These are phyloP conservation scores for Pleurotus citrinopileatus DNA, from an alignment of 768 basidiomycete genomes.

Conservation along the genomic window DNA sequence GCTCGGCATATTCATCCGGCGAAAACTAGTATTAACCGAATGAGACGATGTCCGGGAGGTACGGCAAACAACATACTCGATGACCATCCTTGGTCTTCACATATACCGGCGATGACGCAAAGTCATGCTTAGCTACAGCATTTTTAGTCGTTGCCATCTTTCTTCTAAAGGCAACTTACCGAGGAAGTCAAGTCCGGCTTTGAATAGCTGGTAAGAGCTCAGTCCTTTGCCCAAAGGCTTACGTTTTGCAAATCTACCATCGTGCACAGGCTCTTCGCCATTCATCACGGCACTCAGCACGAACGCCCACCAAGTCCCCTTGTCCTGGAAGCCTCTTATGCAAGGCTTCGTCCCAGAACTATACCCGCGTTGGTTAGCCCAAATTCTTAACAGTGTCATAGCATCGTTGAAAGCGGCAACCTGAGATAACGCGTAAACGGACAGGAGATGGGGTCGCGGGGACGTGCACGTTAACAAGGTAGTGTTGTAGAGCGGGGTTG, in stretches of 20 bases:
- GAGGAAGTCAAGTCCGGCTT: conserved; percentile 80
- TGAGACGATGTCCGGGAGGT: no score
- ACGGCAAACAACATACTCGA: conserved; percentile 41
- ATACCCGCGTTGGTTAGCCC: conserved; percentile 88
- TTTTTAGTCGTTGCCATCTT: background rate
- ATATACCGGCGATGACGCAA: conserved; percentile 52
- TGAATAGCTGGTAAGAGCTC: conserved; percentile 89
- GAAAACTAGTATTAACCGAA: no score
- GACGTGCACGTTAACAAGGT: conserved; percentile 54
- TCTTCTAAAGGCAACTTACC: conserved; percentile 40
- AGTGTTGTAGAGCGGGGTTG: conserved; percentile 83
- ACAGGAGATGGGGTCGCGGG: conserved; percentile 51
- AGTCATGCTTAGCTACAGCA: conserved; percentile 66
- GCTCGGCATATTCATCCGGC: conserved; percentile 51
- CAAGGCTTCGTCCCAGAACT: conserved; percentile 49
- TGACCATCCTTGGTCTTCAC: conserved; percentile 55
- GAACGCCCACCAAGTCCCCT: conserved; percentile 67
- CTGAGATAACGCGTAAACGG: conserved; percentile 50
- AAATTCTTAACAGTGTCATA: conserved; percentile 76
- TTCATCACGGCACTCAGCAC: conserved; percentile 57
- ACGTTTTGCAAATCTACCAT: conserved; percentile 32
- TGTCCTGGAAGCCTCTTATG: conserved; percentile 67
- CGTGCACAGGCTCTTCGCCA: conserved; percentile 58
- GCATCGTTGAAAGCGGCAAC: conserved; percentile 71
- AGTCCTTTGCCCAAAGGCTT: conserved; percentile 74